These are phyloP conservation scores for Allium cepa DNA, from an alignment of 106 monocot genomes.

Conservation along the genomic window DNA sequence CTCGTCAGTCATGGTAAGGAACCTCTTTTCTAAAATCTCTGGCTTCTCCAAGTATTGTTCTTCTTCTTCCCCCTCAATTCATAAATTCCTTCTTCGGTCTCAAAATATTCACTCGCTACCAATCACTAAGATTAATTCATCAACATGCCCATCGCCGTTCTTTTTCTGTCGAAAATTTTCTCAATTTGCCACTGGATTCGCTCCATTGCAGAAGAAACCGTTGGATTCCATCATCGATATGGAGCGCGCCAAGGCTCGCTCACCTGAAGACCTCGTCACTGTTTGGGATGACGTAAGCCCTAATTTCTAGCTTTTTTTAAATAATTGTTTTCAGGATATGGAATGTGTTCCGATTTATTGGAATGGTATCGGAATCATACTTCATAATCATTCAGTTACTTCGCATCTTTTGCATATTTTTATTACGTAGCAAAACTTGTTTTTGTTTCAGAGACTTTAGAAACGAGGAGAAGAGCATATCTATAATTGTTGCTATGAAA, in stretches of 20 bases:
- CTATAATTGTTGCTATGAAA: no score
- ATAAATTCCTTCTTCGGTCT: no score
- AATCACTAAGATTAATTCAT: neutral
- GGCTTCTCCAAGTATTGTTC: no score
- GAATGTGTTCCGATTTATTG: neutral
- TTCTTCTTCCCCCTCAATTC: no score
- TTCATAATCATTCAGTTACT: no score
- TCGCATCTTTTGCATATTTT: no score
- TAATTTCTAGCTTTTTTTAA: neutral
- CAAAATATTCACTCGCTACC: neutral
- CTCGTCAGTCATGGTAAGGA: no score
- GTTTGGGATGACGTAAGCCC: conserved; percentile 82
- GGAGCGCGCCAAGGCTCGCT: conserved; percentile 35
- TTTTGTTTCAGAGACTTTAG: no score
- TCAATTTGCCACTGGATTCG: conserved; percentile 74
- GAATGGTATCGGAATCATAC: no score
- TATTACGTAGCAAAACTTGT: no score
- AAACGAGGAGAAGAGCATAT: no score
- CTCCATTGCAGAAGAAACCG: conserved; percentile 67
- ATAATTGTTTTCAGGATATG: neutral
- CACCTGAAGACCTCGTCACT: conserved; percentile 63
- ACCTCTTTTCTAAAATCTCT: no score
- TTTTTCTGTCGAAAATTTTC: conserved; percentile 29
- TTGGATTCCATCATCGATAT: conserved; percentile 76
- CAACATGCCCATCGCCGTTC: conserved; percentile 21